Base-by-base conservation (phyloP, 768 basidiomycete genomes). In the Lactarius akahatsu region DNA sequence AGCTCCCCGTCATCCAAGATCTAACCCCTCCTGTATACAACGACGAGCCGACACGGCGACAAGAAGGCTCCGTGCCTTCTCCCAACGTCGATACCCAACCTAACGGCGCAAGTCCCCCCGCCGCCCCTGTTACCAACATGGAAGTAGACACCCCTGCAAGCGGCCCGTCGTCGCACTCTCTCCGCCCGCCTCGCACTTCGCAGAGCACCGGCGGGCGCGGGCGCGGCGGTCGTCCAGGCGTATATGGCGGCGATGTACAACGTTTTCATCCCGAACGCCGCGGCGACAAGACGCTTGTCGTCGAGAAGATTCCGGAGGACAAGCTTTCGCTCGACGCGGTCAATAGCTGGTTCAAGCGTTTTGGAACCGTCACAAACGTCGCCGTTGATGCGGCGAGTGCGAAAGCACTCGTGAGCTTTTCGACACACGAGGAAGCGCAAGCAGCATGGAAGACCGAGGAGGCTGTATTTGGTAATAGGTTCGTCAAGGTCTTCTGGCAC, bases 401-500 rank as follows among this genome's bases (percentile, higher is more conserved):
- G 55, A 93, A 95, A 74, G 94, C 94, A 0, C 78, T 98, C 58
- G 90, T 98, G 69, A 94, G 90, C 70, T 98, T 97, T 76, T 82
- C 85, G 40, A 85, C 81, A 10, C 93, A 95, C 74, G 85, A 84
- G 26, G 91, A 95, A 72, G 96, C 96, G 0, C 86, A 90, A 72
- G 84, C 85, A 15, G 96, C 96, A 1, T 94, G 95, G 91, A 92
- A 92, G 75, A 87, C 88, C 30, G 92, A 96, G 76, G 94, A 96
- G 69, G 94, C 95, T n/a, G 90, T 97, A 16, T 97, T 97, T 73
- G 87, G 86, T 13, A 96, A 95, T 71, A 86, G 96, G 59, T 97
- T 97, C 75, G 95, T 97, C 70, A 96, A 96, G 77, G 82, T 97
- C 40, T 93, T 96, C 72, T 97, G 96, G 94, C 94, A 96, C 77